Percentiles rank a stretch among this genome's conserved stretches.
phyloP scores from a whole-genome alignment of 805 yeast species.

The Saccharomycopsis guyanensis region DNA sequence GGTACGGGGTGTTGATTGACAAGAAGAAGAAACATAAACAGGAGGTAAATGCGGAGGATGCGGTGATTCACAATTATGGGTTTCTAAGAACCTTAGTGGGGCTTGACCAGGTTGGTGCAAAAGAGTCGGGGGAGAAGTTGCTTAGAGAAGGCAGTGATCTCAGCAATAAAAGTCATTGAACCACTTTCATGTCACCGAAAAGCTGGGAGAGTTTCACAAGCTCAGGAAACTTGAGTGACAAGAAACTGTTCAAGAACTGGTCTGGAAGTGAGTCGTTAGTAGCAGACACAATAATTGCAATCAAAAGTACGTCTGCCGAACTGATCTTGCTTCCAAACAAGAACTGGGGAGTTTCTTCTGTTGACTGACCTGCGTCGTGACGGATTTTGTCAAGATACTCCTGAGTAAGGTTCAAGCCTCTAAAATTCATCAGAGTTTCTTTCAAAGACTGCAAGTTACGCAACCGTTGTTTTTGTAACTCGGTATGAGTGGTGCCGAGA shows the following conservation, averaged over 20 bases:
- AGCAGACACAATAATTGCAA: slow-evolving; percentile 32
- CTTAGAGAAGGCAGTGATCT: too few species aligned
- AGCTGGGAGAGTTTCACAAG: slow-evolving; percentile 18
- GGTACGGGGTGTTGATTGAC: slow-evolving; percentile 54
- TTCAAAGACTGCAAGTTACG: slow-evolving; percentile 9
- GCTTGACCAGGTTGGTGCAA: too few species aligned
- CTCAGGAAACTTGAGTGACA: slow-evolving; percentile 29
- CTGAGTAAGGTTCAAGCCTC: slow-evolving; percentile 6
- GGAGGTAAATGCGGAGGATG: neutral
- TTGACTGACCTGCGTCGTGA: neutral
- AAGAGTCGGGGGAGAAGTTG: too few species aligned
- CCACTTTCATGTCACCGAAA: too few species aligned
- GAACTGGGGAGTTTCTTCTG: neutral
- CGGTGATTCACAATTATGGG: neutral
- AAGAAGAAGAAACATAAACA: slow-evolving; percentile 30
- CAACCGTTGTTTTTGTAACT: slow-evolving; percentile 2
- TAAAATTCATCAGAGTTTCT: slow-evolving; percentile 12
- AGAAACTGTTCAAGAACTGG: slow-evolving; percentile 31
- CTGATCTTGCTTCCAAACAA: slow-evolving; percentile 23
- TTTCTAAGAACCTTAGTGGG: too few species aligned
- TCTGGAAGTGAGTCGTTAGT: slow-evolving; percentile 33
- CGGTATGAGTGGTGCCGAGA: slow-evolving; percentile 3
- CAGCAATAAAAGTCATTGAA: too few species aligned
- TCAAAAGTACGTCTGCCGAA: slow-evolving; percentile 33
- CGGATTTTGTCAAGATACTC: slow-evolving; percentile 3